A percentile compares a stretch with the other conserved stretches of the same genome.
phyloP scores from a whole-genome alignment of 1,284 basidiomycete species.

The Ustilago vetiveriae region DNA sequence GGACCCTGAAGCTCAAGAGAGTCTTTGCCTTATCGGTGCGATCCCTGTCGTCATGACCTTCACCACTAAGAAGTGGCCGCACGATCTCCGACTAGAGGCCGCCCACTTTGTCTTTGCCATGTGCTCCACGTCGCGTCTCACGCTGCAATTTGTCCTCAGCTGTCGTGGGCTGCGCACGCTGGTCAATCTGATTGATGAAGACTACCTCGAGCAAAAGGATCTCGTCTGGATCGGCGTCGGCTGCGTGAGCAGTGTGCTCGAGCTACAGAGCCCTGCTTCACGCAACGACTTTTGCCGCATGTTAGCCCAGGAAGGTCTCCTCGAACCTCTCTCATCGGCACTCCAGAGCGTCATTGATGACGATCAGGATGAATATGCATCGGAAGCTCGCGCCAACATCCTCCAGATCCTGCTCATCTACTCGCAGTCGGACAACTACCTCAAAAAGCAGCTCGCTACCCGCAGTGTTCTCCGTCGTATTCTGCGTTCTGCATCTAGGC shows the following conservation, averaged over 20 bases:
- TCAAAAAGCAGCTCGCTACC: slow-evolving; percentile 87
- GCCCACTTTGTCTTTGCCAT: slow-evolving; percentile 92
- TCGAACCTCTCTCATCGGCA: slow-evolving; percentile 90
- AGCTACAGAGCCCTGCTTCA: slow-evolving; percentile 88
- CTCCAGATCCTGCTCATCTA: slow-evolving; percentile 90
- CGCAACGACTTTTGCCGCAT: slow-evolving; percentile 98
- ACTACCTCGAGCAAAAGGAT: slow-evolving; percentile 85
- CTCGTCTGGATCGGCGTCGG: slow-evolving; percentile 94
- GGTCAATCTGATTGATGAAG: slow-evolving; percentile 94
- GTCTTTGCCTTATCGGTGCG: slow-evolving; percentile 86
- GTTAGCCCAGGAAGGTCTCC: slow-evolving; percentile 92
- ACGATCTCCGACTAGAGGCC: slow-evolving; percentile 91
- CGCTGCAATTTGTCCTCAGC: slow-evolving; percentile 71
- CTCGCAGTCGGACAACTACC: slow-evolving; percentile 90
- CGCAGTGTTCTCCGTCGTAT: slow-evolving; percentile 86
- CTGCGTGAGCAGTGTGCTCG: slow-evolving; percentile 93
- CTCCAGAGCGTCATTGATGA: slow-evolving; percentile 85
- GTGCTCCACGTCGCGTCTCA: slow-evolving; percentile 89
- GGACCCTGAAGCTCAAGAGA: slow-evolving; percentile 87
- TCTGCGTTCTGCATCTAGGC: slow-evolving; percentile 64
- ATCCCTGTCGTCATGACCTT: slow-evolving; percentile 73
- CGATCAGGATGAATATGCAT: slow-evolving; percentile 71
- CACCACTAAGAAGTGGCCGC: slow-evolving; percentile 91
- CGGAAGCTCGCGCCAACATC: slow-evolving; percentile 84
- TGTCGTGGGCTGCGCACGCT: slow-evolving; percentile 92